phyloP scores from a whole-genome alignment of 768 basidiomycete species.

The Tephrocybe sp. region DNA sequence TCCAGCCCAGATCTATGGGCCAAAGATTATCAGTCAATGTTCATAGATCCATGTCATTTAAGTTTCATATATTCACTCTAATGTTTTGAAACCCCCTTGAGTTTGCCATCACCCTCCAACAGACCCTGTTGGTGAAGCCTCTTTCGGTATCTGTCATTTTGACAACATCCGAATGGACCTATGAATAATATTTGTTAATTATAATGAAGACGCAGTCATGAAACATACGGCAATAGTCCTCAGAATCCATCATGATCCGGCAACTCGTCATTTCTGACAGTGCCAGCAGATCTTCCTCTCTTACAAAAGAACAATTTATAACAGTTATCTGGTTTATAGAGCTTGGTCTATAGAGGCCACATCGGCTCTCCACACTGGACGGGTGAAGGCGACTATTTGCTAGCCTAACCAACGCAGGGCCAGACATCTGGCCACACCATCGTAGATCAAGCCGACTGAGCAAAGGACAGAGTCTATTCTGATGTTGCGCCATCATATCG shows the following conservation, averaged over 20 bases:
- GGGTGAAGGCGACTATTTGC: constrained; percentile 36
- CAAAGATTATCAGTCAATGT: no score
- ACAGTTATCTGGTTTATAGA: constrained; percentile 45
- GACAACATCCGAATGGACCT: constrained; percentile 51
- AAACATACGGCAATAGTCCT: constrained; percentile 56
- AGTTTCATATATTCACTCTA: no score
- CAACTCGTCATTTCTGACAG: constrained; percentile 47
- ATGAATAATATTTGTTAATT: not conserved
- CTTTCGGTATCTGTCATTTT: constrained; percentile 53
- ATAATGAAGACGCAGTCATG: constrained; percentile 1
- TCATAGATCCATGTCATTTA: no score
- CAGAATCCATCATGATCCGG: constrained; percentile 38
- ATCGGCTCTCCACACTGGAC: not conserved
- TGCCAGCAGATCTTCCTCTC: constrained; percentile 50
- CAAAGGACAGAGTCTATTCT: constrained; percentile 43
- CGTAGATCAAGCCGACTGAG: constrained; percentile 51
- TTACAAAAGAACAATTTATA: constrained; percentile 57
- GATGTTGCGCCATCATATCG: constrained; percentile 32
- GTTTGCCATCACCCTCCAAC: not conserved
- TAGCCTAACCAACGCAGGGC: constrained; percentile 47
- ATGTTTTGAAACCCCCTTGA: not conserved
- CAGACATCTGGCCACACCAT: constrained; percentile 57
- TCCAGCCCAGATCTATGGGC: no score
- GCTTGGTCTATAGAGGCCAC: not conserved
- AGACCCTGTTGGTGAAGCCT: constrained; percentile 37